Percentiles rank a stretch among this genome's conserved stretches.
These are phyloP conservation scores for Wallacemonas rigidus DNA, from an alignment of 208 protist species.

Conservation along the genomic window DNA sequence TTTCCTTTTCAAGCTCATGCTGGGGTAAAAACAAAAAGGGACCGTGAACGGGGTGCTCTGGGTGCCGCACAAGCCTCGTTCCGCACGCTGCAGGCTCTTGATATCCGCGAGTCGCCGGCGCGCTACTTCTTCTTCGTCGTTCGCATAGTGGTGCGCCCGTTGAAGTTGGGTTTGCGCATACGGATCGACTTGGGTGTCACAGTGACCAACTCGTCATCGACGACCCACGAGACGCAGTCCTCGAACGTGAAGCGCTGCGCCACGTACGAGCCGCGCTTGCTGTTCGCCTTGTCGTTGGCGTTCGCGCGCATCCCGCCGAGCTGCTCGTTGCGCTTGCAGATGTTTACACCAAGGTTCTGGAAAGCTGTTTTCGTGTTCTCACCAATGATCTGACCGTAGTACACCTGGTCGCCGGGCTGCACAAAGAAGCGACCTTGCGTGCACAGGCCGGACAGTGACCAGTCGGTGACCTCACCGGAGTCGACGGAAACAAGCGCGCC, in stretches of 20 bases:
- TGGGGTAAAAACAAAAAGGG: neutral
- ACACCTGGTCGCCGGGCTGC: slow-evolving; percentile 78
- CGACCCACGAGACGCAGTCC: slow-evolving; percentile 89
- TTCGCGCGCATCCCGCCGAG: slow-evolving; percentile 89
- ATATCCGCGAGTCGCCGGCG: too few species aligned
- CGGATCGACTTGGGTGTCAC: slow-evolving; percentile 92
- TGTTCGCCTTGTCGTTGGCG: slow-evolving; percentile 86
- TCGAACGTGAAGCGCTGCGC: slow-evolving; percentile 75
- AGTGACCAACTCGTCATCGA: slow-evolving; percentile 89
- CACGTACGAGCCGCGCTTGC: slow-evolving; percentile 60
- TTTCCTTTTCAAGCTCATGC: neutral
- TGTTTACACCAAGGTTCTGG: slow-evolving; percentile 90
- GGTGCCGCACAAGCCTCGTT: too few species aligned
- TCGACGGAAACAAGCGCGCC: slow-evolving; percentile 91
- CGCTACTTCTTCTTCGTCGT: slow-evolving; percentile 49
- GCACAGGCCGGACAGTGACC: slow-evolving; percentile 73
- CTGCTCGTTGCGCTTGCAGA: slow-evolving; percentile 92
- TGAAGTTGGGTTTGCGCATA: slow-evolving; percentile 90
- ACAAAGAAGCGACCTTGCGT: slow-evolving; percentile 90
- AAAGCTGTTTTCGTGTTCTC: slow-evolving; percentile 87
- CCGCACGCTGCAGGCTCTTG: too few species aligned
- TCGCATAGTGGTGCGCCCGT: slow-evolving; percentile 89
- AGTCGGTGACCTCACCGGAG: slow-evolving; percentile 84
- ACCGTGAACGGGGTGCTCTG: too few species aligned
- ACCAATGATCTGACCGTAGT: slow-evolving; percentile 91